phyloP scores from a whole-genome alignment of 208 protist species.

The Trichomonas gallinae region DNA sequence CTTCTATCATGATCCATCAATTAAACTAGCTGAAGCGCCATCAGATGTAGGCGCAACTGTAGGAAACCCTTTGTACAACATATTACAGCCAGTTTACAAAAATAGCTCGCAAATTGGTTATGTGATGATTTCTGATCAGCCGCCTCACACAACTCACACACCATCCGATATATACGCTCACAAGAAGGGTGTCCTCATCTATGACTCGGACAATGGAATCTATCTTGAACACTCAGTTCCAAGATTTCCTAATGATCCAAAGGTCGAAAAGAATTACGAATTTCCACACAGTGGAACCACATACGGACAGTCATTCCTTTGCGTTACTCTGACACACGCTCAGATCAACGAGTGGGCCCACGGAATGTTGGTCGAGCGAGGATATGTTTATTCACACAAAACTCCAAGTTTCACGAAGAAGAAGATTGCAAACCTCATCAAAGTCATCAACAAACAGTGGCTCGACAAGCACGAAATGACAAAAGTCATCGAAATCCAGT shows the following conservation, averaged over 20 bases:
- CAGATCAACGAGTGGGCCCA: not conserved
- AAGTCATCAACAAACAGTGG: not conserved
- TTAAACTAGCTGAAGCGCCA: not conserved
- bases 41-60: not conserved
- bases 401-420: not conserved
- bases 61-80: not conserved
- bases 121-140: not conserved
- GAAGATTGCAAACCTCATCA: not conserved
- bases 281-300: not conserved
- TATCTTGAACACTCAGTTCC: not conserved
- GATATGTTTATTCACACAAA: not conserved
- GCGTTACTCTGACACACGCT: not conserved
- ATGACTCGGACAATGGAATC: not conserved
- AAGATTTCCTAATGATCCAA: not conserved
- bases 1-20: not conserved
- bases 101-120: not conserved
- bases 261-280: not conserved
- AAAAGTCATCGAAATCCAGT: not conserved
- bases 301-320: not conserved
- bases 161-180: not conserved
- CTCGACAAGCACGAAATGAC: not conserved
- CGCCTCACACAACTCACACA: not conserved
- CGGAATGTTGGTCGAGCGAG: not conserved
- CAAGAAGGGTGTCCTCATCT: not conserved
- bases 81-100: not conserved